Conservation (phyloP, 257 asterid genomes). For the Echium plantagineum region DNA sequence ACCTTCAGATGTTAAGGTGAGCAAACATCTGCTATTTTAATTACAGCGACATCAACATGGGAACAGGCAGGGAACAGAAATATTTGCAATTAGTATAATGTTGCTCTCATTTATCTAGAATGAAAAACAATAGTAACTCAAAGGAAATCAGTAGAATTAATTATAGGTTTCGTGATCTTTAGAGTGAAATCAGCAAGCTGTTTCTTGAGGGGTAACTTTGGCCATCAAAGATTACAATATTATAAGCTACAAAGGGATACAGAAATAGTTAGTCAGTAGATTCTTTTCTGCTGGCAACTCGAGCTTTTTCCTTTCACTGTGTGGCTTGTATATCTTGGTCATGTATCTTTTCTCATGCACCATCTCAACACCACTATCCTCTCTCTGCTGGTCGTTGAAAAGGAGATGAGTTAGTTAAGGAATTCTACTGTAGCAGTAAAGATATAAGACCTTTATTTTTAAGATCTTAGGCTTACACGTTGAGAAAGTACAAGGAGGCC, state of each 20-base stretch:
- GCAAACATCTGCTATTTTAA: neutral
- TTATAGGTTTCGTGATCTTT: neutral
- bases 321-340: slow-evolving; percentile 51
- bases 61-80: neutral
- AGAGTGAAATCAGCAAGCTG: neutral
- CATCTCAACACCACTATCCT: slow-evolving; percentile 24
- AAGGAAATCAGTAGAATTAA: neutral
- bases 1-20: slow-evolving; percentile 60
- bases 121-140: too few relatives aligned
- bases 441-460: neutral
- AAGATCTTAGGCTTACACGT: neutral
- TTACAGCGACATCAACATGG: too few relatives aligned
- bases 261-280: slow-evolving; percentile 83
- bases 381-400: slow-evolving; percentile 29
- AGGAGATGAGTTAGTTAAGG: slow-evolving; percentile 7
- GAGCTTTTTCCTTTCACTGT: slow-evolving; percentile 47
- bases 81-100: too few relatives aligned
- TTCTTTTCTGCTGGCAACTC: slow-evolving; percentile 91
- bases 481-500: neutral
- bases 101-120: too few relatives aligned
- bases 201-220: neutral
- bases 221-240: slow-evolving; percentile 2
- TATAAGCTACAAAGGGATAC: slow-evolving; percentile 47
- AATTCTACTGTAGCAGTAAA: neutral
- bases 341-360: slow-evolving; percentile 34